These are phyloP conservation scores for Firmiana major DNA, from an alignment of 345 rosid genomes.

Conservation along the genomic window DNA sequence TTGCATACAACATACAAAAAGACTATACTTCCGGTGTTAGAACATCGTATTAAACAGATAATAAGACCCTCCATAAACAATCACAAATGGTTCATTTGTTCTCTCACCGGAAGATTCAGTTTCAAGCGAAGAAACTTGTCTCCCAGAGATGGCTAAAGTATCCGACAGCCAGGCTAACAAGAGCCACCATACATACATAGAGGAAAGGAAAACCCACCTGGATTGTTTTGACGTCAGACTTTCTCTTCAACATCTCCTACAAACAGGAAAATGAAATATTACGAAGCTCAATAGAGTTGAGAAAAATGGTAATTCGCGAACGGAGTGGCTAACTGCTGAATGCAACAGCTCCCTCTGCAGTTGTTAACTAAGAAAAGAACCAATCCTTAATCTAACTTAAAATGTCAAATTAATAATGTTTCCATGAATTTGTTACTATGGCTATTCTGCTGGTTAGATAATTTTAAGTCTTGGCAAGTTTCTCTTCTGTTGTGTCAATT, in stretches of 20 bases:
- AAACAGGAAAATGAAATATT: constrained; percentile 1
- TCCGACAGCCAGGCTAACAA: constrained; percentile 35
- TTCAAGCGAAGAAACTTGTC: background rate
- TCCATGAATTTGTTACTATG: background rate
- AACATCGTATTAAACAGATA: background rate
- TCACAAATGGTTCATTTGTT: background rate
- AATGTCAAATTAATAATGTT: background rate
- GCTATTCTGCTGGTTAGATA: background rate
- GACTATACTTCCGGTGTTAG: background rate
- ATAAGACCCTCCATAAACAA: background rate
- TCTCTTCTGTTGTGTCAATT: background rate
- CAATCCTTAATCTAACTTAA: background rate
- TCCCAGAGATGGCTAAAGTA: constrained; percentile 24
- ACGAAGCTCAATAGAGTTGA: background rate
- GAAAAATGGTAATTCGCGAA: background rate
- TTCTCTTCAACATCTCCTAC: constrained; percentile 37
- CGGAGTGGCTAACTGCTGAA: background rate
- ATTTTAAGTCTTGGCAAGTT: background rate
- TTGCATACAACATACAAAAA: background rate
- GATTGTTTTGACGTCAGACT: constrained; percentile 20
- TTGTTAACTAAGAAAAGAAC: background rate
- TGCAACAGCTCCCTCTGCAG: background rate
- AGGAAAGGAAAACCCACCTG: constrained; percentile 46
- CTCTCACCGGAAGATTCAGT: background rate
- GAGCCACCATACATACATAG: constrained; percentile 38